Evolutionary conservation across 257 asterid species (phyloP).

Genomic region (Gentiana macrophylla): DNA sequence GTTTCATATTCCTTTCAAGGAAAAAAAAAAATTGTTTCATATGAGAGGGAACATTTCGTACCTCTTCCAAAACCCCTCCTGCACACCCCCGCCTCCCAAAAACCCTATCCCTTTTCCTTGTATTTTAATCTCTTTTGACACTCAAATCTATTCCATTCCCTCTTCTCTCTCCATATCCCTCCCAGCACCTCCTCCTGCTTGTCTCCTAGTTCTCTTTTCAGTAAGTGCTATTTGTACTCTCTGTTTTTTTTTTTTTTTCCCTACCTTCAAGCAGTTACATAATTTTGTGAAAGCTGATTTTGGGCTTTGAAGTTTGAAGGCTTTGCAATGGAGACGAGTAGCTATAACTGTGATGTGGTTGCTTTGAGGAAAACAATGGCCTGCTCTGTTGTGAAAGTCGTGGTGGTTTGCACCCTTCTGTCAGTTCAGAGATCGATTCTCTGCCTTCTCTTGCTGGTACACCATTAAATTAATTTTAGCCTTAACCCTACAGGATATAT

Average conservation of each 20-base stretch:
- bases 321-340: conserved; percentile 51
- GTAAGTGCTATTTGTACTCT: not conserved
- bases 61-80: conserved; percentile 6
- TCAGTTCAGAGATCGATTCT: conserved; percentile 54
- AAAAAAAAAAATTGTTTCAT: not conserved
- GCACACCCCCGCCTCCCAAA: not conserved
- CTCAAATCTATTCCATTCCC: conserved; percentile 32
- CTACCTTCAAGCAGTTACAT: not conserved
- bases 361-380: conserved; percentile 27
- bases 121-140: conserved; percentile 20
- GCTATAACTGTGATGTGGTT: conserved; percentile 33
- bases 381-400: conserved; percentile 32
- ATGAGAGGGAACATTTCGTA: not conserved
- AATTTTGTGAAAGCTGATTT: not conserved
- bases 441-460: conserved; percentile 56
- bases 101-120: conserved; percentile 18
- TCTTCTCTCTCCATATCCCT: conserved; percentile 12
- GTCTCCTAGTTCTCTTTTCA: conserved; percentile 12
- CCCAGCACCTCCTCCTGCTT: not conserved
- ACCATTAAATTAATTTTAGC: not conserved
- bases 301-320: conserved; percentile 4
- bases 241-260: conserved; percentile 7
- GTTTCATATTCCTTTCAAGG: not conserved
- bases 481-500: not conserved
- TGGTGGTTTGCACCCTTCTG: conserved; percentile 33